phyloP scores from a whole-genome alignment of 116 monocot species.

The Papilionanthe hybrid region DNA sequence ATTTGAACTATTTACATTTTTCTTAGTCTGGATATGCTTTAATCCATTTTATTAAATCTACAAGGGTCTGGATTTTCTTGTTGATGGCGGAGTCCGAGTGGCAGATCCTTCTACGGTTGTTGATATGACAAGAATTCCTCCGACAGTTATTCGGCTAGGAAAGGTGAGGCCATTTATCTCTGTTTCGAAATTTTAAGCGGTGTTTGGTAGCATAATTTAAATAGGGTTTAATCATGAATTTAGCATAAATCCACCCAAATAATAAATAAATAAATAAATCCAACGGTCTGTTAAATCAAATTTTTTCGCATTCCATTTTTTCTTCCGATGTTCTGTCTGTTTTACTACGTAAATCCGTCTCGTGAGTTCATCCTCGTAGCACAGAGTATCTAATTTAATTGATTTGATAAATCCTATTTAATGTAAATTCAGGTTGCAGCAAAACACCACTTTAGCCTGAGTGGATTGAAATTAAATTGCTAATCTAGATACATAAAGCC shows the following conservation, averaged over 20 bases:
- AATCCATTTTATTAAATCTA: slow-evolving; percentile 2
- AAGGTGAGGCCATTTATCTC: slow-evolving; percentile 46
- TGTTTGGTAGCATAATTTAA: no score
- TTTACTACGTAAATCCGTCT: no score
- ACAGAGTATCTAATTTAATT: no score
- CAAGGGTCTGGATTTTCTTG: slow-evolving; percentile 94
- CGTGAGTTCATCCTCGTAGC: no score
- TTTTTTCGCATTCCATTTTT: no score
- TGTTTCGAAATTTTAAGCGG: not conserved
- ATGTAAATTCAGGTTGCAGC: no score
- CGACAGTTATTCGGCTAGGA: slow-evolving; percentile 78
- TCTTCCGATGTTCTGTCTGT: no score
- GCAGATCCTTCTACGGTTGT: slow-evolving; percentile 96
- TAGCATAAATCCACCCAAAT: no score
- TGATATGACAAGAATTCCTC: slow-evolving; percentile 73
- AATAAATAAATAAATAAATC: no score
- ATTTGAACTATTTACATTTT: not conserved
- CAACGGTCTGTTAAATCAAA: no score
- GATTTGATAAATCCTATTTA: no score
- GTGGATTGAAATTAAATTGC: not conserved
- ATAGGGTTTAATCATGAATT: no score
- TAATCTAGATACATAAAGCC: not conserved
- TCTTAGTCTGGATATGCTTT: not conserved
- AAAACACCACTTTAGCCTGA: not conserved
- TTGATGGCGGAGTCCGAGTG: slow-evolving; percentile 83